Conservation (phyloP, 2,329 filamentous ascomycete species). For the Aspergillus ochraceus region DNA sequence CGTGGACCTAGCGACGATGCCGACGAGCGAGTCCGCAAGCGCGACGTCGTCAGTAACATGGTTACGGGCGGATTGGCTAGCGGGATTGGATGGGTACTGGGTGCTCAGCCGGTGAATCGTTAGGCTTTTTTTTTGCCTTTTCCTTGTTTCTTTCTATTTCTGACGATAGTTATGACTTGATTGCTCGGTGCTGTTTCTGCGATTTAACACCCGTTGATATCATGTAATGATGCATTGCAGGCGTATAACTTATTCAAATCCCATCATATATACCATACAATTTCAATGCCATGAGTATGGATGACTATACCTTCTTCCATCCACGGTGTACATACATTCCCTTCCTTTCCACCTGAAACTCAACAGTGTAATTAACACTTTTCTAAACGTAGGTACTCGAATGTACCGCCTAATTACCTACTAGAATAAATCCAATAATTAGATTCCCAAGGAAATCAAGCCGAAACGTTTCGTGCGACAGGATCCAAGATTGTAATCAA, state of each 20-base stretch:
- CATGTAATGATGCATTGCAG: slow-evolving; percentile 1
- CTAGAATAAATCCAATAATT: too few relatives aligned
- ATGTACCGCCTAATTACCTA: too few relatives aligned
- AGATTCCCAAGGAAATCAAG: too few relatives aligned
- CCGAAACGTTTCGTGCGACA: too few relatives aligned
- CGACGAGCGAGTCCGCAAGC: slow-evolving; percentile 43
- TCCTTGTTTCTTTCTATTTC: background rate
- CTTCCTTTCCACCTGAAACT: too few relatives aligned
- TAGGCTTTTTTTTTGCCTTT: slow-evolving; percentile 2
- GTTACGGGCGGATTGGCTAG: slow-evolving; percentile 62
- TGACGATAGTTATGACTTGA: background rate
- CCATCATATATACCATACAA: background rate
- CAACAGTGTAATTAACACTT: too few relatives aligned
- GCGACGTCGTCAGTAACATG: slow-evolving; percentile 62
- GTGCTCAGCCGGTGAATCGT: slow-evolving; percentile 48
- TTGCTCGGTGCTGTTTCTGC: background rate
- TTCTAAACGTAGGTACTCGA: too few relatives aligned
- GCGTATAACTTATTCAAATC: background rate
- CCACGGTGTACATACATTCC: too few relatives aligned
- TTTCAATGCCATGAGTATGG: background rate
- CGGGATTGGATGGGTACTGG: slow-evolving; percentile 66
- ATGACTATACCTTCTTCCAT: background rate
- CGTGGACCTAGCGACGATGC: slow-evolving; percentile 16
- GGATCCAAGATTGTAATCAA: too few relatives aligned
- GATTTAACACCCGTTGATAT: background rate